These are phyloP conservation scores for Pontederia crassipes DNA, from an alignment of 176 grass and related monocot species.

Conservation along the genomic window DNA sequence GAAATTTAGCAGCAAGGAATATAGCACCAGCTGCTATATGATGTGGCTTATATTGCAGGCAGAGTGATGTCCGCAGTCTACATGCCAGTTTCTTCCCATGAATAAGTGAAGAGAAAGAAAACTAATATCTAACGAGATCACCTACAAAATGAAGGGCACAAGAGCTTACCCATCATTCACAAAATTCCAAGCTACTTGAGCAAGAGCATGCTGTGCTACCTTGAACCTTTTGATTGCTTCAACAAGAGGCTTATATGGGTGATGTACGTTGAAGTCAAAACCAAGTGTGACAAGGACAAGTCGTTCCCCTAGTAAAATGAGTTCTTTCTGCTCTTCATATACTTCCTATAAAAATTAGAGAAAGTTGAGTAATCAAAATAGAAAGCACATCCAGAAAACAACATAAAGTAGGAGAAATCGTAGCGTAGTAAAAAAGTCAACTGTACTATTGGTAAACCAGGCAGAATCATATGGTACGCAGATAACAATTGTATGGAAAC, in stretches of 20 bases:
- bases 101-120: constrained; percentile 30
- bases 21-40: constrained; percentile 87
- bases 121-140: constrained; percentile 24
- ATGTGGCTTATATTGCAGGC: constrained; percentile 86
- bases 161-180: constrained; percentile 90
- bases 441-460: no score
- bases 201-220: constrained; percentile 70
- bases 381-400: no score
- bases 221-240: constrained; percentile 80
- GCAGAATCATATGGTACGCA: no score
- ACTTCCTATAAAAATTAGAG: constrained; percentile 53
- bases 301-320: constrained; percentile 79
- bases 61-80: constrained; percentile 80
- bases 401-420: no score
- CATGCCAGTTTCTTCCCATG: constrained; percentile 42
- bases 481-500: no score
- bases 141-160: constrained; percentile 23
- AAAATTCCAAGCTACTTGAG: constrained; percentile 95
- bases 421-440: no score
- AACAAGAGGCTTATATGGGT: constrained; percentile 75
- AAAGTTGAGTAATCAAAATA: no score
- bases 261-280: constrained; percentile 73
- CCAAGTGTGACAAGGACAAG: constrained; percentile 62
- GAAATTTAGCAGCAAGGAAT: constrained; percentile 81
- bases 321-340: constrained; percentile 82